Evolutionary conservation across 768 basidiomycete species (phyloP).

Genomic region (Boletus vinaceobasis): DNA sequence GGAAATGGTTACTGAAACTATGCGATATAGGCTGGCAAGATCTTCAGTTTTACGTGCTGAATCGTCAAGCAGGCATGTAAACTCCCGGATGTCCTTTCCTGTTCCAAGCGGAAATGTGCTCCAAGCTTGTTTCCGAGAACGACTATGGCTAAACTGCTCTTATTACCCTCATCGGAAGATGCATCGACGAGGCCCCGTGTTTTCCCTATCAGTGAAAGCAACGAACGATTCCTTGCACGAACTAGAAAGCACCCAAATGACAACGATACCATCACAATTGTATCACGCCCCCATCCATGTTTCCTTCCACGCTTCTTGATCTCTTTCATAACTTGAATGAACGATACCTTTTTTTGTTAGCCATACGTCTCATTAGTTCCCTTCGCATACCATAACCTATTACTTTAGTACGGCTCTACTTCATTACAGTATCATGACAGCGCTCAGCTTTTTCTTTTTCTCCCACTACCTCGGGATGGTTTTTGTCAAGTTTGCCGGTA

Average conservation of each 20-base stretch:
- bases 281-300: slow-evolving; percentile 24
- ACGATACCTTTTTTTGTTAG: not conserved
- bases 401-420: slow-evolving; percentile 15
- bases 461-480: slow-evolving; percentile 3
- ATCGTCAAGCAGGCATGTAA: slow-evolving; percentile 68
- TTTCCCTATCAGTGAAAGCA: slow-evolving; percentile 10
- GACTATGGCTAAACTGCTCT: not conserved
- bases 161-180: not conserved
- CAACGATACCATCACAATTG: slow-evolving; percentile 25
- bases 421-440: slow-evolving; percentile 4
- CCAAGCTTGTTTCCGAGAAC: not conserved
- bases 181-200: slow-evolving; percentile 7
- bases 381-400: slow-evolving; percentile 4
- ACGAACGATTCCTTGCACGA: slow-evolving; percentile 23
- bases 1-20: not conserved
- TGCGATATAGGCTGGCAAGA: slow-evolving; percentile 67
- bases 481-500: slow-evolving; percentile 15
- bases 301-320: slow-evolving; percentile 1
- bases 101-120: not conserved
- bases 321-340: slow-evolving; percentile 1
- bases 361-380: not conserved
- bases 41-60: slow-evolving; percentile 70
- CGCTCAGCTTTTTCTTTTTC: not conserved
- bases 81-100: not conserved
- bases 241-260: slow-evolving; percentile 28